A percentile compares a stretch with the other conserved stretches of the same genome.
These are phyloP conservation scores for Cymbopogon flexuosus DNA, from an alignment of 202 grass and related monocot species.

Conservation along the genomic window DNA sequence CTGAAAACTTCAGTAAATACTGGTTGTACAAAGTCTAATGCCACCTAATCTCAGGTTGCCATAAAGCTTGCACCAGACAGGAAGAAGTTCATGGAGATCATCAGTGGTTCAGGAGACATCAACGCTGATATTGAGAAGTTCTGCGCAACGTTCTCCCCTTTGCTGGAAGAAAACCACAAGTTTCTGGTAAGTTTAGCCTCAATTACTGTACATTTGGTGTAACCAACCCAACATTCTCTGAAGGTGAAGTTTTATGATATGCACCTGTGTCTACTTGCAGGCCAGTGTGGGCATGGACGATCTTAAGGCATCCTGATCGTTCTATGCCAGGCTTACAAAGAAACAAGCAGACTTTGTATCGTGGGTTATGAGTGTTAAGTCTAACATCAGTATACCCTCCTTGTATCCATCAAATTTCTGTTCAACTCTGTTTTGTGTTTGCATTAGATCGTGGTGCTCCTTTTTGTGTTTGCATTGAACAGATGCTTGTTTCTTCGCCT, in stretches of 20 bases:
- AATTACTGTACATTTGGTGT: not conserved
- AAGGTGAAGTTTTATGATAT: not conserved
- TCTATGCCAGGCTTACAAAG: not conserved
- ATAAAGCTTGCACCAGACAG: conserved; percentile 76
- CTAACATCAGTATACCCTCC: not conserved
- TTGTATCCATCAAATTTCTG: not conserved
- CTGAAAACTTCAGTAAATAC: not conserved
- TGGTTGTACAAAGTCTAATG: not conserved
- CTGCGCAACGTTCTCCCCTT: conserved; percentile 48
- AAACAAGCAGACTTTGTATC: not conserved
- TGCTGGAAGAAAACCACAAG: conserved; percentile 66
- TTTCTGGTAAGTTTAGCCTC: conserved; percentile 51
- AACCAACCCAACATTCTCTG: not conserved
- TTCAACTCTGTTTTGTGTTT: not conserved
- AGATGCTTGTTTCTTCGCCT: too few relatives aligned
- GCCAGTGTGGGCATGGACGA: conserved; percentile 69
- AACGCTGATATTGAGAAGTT: conserved; percentile 65
- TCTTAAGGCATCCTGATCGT: conserved; percentile 55
- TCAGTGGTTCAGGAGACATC: conserved; percentile 58
- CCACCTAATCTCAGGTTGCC: conserved; percentile 38
- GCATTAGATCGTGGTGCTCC: too few relatives aligned
- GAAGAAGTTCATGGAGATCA: conserved; percentile 82
- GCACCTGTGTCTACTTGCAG: conserved; percentile 30
- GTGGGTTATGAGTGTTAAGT: not conserved
- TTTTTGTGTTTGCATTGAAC: too few relatives aligned